These are phyloP conservation scores for Kregervanrija pseudodelftensis DNA, from an alignment of 805 yeast genomes.

Conservation along the genomic window DNA sequence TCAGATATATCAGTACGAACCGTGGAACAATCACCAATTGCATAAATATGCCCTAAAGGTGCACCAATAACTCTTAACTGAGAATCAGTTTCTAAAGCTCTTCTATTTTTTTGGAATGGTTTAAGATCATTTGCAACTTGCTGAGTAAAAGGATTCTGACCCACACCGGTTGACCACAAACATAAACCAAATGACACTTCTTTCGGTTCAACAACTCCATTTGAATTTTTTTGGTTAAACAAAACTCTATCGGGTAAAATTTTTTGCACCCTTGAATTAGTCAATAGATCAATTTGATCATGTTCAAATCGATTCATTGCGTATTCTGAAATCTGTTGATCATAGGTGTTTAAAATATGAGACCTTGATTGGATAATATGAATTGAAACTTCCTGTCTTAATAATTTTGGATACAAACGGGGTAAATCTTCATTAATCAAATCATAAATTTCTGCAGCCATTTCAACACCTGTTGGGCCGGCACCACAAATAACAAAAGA, in stretches of 20 bases:
- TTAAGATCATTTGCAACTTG: constrained; percentile 43
- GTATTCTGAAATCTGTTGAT: constrained; percentile 60
- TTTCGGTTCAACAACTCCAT: constrained; percentile 35
- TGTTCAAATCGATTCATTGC: constrained; percentile 69
- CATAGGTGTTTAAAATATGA: constrained; percentile 72
- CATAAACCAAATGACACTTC: constrained; percentile 62
- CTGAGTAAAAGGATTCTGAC: constrained; percentile 55
- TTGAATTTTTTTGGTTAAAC: constrained; percentile 42
- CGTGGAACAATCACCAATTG: constrained; percentile 58
- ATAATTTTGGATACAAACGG: constrained; percentile 82
- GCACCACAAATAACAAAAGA: constrained; percentile 94
- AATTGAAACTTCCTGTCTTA: constrained; percentile 67
- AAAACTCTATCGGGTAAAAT: constrained; percentile 63
- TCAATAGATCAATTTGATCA: constrained; percentile 62
- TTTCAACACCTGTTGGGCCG: constrained; percentile 98
- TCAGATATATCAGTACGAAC: constrained; percentile 56
- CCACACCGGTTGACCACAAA: constrained; percentile 73
- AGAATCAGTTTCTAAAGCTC: constrained; percentile 74
- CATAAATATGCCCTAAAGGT: constrained; percentile 61
- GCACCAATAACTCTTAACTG: constrained; percentile 65
- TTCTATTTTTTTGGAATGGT: constrained; percentile 46
- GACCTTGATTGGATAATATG: constrained; percentile 88
- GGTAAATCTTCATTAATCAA: constrained; percentile 84
- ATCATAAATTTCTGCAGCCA: constrained; percentile 93
- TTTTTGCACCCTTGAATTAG: constrained; percentile 81